Evolutionary conservation across 202 grass and related monocot genomes (phyloP).

Genomic region (Zoysia matrella): DNA sequence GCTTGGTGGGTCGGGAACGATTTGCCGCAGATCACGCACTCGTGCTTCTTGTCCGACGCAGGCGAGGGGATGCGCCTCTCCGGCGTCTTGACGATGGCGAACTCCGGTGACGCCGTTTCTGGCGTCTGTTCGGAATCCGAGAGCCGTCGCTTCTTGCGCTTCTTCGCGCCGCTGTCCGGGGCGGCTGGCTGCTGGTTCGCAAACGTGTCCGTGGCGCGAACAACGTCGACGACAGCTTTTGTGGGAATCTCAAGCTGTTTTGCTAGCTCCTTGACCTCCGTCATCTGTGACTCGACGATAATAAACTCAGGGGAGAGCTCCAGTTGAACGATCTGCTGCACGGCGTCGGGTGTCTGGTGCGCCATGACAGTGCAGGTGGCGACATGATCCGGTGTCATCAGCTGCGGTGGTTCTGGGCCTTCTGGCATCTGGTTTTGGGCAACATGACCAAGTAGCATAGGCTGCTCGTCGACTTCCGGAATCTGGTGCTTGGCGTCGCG

Average conservation of each 20-base stretch:
- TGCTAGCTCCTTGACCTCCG: neutral
- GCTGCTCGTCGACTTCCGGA: neutral
- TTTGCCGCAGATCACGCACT: constrained; percentile 43
- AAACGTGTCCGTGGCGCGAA: neutral
- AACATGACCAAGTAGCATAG: neutral
- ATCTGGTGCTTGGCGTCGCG: constrained; percentile 5
- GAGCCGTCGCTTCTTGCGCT: constrained; percentile 17
- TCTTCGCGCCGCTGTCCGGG: neutral
- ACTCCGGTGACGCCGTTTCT: neutral
- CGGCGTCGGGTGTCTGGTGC: neutral
- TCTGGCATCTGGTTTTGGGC: neutral
- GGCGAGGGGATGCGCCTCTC: constrained; percentile 50
- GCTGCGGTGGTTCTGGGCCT: neutral
- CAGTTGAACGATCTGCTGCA: neutral
- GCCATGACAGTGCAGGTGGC: neutral
- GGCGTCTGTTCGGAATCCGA: neutral
- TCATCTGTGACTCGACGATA: neutral
- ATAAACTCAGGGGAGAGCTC: neutral
- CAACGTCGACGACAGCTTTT: neutral
- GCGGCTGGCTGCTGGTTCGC: too few species aligned
- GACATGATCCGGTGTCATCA: neutral
- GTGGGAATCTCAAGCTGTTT: constrained; percentile 5
- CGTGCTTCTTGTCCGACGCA: constrained; percentile 34
- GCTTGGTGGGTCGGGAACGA: constrained; percentile 56
- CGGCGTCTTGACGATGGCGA: neutral